Evolutionary conservation across 495 filamentous ascomycete species (phyloP).

Genomic region (Penicillium manginii): DNA sequence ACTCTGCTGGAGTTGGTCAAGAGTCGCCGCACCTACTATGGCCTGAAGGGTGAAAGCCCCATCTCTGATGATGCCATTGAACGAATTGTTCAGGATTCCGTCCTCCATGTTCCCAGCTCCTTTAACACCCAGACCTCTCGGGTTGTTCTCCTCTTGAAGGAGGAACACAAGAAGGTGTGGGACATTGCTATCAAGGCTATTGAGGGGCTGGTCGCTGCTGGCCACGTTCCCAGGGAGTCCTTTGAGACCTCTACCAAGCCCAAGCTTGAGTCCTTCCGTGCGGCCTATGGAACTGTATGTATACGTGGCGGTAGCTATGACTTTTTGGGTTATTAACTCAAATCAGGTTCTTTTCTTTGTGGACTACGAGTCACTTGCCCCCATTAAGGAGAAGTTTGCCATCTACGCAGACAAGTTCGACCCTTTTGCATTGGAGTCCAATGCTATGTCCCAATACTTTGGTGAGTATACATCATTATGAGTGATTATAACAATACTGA

Average conservation of each 20-base stretch:
- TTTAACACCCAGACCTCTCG: conserved; percentile 60
- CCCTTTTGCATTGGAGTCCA: conserved; percentile 53
- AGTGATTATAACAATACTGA: no score
- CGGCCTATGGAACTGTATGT: conserved; percentile 54
- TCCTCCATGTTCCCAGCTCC: conserved; percentile 52
- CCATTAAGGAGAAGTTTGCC: conserved; percentile 48
- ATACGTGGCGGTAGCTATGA: neutral
- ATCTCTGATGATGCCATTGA: conserved; percentile 46
- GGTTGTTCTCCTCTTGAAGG: conserved; percentile 49
- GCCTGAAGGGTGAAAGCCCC: conserved; percentile 48
- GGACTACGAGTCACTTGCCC: conserved; percentile 41
- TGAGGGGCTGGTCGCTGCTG: conserved; percentile 45
- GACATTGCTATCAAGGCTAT: conserved; percentile 48
- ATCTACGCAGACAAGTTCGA: conserved; percentile 54
- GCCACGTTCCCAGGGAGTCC: conserved; percentile 39
- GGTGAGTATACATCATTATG: conserved; percentile 26
- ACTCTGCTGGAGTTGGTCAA: conserved; percentile 25
- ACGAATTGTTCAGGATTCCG: conserved; percentile 43
- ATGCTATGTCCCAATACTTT: conserved; percentile 56
- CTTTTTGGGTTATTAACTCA: neutral
- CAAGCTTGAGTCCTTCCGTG: conserved; percentile 46
- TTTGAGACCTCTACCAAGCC: conserved; percentile 48
- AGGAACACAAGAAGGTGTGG: conserved; percentile 59
- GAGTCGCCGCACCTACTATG: conserved; percentile 51
- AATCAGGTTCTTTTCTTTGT: conserved; percentile 54